These are phyloP conservation scores for Fusarium bulbicola DNA, from an alignment of 2,329 filamentous ascomycete species.

Conservation along the genomic window DNA sequence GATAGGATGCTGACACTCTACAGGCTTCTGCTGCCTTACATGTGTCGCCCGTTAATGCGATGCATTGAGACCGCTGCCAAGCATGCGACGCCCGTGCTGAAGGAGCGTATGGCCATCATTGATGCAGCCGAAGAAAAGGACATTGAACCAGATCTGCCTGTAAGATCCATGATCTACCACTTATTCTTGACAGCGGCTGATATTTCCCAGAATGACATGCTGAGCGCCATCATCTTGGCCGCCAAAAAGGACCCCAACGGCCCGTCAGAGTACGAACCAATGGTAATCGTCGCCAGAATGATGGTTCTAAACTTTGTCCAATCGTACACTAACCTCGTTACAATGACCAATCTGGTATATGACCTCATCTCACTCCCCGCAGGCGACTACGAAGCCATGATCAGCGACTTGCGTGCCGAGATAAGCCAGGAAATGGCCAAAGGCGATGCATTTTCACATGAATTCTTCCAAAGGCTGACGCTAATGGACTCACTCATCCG, in stretches of 20 bases:
- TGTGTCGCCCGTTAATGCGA: constrained; percentile 19
- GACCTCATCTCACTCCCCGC: constrained; percentile 21
- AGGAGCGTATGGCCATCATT: constrained; percentile 17
- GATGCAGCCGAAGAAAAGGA: constrained; percentile 12
- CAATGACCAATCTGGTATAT: constrained; percentile 28
- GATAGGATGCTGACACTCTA: not conserved
- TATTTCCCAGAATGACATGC: constrained; percentile 14
- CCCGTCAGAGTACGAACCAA: constrained; percentile 15
- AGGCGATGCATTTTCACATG: constrained; percentile 15
- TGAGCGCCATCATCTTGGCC: constrained; percentile 20
- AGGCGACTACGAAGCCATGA: constrained; percentile 11
- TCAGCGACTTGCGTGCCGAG: constrained; percentile 13
- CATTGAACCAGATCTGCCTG: constrained; percentile 6
- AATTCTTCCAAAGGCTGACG: constrained; percentile 17
- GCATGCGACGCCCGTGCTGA: constrained; percentile 17
- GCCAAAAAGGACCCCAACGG: constrained; percentile 18
- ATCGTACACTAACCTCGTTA: constrained; percentile 22
- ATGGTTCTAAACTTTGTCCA: constrained; percentile 29
- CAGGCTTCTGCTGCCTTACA: constrained; percentile 16
- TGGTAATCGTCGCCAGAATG: constrained; percentile 24
- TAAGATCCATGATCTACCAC: not conserved
- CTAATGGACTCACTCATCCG: constrained; percentile 23
- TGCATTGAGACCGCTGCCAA: constrained; percentile 24
- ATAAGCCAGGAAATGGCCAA: constrained; percentile 10
- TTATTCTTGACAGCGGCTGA: not conserved